These are phyloP conservation scores for Penicillium ochrochloron DNA, from an alignment of 495 filamentous ascomycete species.

Conservation along the genomic window DNA sequence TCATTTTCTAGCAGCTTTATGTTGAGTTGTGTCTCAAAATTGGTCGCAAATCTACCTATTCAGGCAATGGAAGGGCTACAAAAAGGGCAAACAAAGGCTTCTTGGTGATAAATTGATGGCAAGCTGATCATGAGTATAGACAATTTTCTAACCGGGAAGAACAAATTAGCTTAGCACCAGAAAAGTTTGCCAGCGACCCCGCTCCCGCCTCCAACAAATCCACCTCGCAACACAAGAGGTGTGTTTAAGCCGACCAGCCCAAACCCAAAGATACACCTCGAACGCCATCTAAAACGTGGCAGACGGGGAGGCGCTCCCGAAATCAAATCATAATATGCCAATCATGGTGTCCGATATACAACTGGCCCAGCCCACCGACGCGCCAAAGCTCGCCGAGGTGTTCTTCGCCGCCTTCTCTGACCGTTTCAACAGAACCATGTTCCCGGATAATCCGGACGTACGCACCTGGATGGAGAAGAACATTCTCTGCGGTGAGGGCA, in stretches of 20 bases:
- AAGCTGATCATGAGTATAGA: not conserved
- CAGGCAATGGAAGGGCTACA: too few species aligned
- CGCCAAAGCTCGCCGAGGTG: conserved; percentile 20
- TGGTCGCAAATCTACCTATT: too few species aligned
- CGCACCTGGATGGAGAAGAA: conserved; percentile 24
- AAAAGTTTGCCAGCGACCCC: not conserved
- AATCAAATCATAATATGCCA: not conserved
- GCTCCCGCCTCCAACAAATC: not conserved
- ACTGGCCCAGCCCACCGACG: conserved; percentile 23
- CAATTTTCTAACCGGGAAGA: too few species aligned
- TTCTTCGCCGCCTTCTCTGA: conserved; percentile 33
- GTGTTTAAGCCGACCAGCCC: not conserved
- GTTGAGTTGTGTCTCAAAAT: not conserved
- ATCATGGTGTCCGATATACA: conserved; percentile 28
- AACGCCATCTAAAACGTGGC: not conserved
- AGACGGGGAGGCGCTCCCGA: not conserved
- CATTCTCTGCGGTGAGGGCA: conserved; percentile 7
- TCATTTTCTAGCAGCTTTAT: not conserved
- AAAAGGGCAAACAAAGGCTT: too few species aligned
- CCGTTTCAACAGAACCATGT: conserved; percentile 29
- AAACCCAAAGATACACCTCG: not conserved
- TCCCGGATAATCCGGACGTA: conserved; percentile 33
- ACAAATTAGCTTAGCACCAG: not conserved
- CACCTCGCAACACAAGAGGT: not conserved
- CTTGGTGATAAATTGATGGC: too few species aligned